phyloP scores from a whole-genome alignment of 805 yeast species.

The Saturnispora silvae region DNA sequence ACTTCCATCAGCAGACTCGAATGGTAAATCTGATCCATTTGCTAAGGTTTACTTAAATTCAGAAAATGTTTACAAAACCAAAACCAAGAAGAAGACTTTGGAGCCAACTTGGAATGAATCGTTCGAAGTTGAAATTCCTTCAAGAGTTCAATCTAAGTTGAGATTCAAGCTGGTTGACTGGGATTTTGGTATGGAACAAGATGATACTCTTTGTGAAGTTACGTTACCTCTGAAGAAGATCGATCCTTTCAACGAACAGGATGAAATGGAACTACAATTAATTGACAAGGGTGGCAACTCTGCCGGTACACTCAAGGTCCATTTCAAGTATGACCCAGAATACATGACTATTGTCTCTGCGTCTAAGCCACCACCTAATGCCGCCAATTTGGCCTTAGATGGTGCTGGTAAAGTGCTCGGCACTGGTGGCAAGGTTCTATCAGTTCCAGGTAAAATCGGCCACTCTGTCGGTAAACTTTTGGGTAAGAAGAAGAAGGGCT shows the following conservation, averaged over 20 bases:
- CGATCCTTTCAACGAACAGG: constrained; percentile 45
- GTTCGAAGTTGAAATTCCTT: constrained; percentile 42
- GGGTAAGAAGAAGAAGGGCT: constrained; percentile 18
- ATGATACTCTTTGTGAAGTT: constrained; percentile 71
- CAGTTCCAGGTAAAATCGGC: constrained; percentile 43
- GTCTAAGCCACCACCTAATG: constrained; percentile 30
- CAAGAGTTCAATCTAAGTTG: constrained; percentile 51
- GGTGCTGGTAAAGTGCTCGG: constrained; percentile 39
- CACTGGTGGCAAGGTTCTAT: constrained; percentile 30
- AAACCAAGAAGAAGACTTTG: constrained; percentile 75
- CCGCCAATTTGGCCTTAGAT: constrained; percentile 31
- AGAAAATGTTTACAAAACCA: constrained; percentile 56
- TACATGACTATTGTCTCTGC: constrained; percentile 38
- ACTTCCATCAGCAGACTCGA: constrained; percentile 77
- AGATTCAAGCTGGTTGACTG: constrained; percentile 65
- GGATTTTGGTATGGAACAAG: constrained; percentile 85
- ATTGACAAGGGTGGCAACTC: constrained; percentile 38
- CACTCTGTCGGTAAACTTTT: constrained; percentile 24
- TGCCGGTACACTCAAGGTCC: constrained; percentile 57
- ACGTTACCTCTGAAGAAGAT: constrained; percentile 46
- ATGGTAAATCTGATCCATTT: constrained; percentile 92
- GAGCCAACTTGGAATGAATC: constrained; percentile 85
- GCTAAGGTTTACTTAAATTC: constrained; percentile 60
- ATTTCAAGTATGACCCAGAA: constrained; percentile 57
- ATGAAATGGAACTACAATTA: constrained; percentile 40